phyloP scores from a whole-genome alignment of 192 early-diverging fungal species.

The Mycoemilia scoparia region DNA sequence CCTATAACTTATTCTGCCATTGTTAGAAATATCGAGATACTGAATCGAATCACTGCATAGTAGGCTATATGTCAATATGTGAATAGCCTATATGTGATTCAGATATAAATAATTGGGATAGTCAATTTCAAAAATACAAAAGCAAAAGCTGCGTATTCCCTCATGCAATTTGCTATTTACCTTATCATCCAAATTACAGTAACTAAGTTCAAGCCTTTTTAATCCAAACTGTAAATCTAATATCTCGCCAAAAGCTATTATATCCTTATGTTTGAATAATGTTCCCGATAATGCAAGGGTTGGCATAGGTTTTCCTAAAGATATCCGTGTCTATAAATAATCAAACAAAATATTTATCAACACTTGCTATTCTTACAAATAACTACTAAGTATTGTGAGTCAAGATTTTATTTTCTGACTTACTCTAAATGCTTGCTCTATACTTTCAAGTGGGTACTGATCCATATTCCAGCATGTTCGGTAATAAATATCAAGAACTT shows the following conservation, averaged over 20 bases:
- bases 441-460: slow-evolving; percentile 5
- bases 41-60: slow-evolving; percentile 45
- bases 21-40: slow-evolving; percentile 47
- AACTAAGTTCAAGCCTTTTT: slow-evolving; percentile 39
- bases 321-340: neutral
- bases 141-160: neutral
- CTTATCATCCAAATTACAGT: slow-evolving; percentile 57
- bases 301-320: neutral
- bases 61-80: slow-evolving; percentile 51
- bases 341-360: slow-evolving; percentile 6
- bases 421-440: neutral
- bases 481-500: slow-evolving; percentile 22
- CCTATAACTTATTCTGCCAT: slow-evolving; percentile 39
- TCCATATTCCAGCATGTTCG: slow-evolving; percentile 16
- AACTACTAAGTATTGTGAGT: slow-evolving; percentile 11
- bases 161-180: slow-evolving; percentile 8
- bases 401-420: slow-evolving; percentile 9
- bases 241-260: slow-evolving; percentile 55
- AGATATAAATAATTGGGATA: slow-evolving; percentile 7
- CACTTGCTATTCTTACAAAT: slow-evolving; percentile 16
- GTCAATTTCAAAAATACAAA: neutral
- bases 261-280: slow-evolving; percentile 30
- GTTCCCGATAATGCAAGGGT: slow-evolving; percentile 26
- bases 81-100: no score
- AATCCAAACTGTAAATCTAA: slow-evolving; percentile 59